These are phyloP conservation scores for Fusarium clavum DNA, from an alignment of 2,329 filamentous ascomycete species.

Conservation along the genomic window DNA sequence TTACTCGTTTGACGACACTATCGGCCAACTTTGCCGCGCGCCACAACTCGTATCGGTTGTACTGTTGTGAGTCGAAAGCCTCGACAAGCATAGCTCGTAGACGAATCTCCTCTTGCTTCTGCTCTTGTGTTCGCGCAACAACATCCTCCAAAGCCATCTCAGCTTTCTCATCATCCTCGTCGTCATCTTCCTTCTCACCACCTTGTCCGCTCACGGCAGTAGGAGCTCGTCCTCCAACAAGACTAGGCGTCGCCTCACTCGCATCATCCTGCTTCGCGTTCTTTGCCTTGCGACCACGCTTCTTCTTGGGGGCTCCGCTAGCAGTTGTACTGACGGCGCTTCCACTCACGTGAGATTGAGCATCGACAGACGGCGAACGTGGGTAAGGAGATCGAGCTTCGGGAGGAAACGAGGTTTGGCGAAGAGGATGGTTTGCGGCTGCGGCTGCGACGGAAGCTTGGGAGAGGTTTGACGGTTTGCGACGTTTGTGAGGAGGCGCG, in stretches of 20 bases:
- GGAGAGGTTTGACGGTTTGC: constrained; percentile 76
- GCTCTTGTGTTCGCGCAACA: constrained; percentile 72
- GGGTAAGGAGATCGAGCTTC: constrained; percentile 66
- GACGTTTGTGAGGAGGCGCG: constrained; percentile 69
- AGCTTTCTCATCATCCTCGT: constrained; percentile 67
- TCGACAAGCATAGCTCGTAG: constrained; percentile 71
- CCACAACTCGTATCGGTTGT: constrained; percentile 77
- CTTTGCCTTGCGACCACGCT: constrained; percentile 72
- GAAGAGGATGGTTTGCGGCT: constrained; percentile 72
- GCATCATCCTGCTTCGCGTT: constrained; percentile 59
- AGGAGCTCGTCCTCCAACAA: constrained; percentile 56
- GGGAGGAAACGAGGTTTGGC: constrained; percentile 84
- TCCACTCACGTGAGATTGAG: constrained; percentile 69
- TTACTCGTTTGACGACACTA: constrained; percentile 74
- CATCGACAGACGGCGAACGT: constrained; percentile 75
- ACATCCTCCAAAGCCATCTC: constrained; percentile 69
- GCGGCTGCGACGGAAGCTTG: constrained; percentile 62
- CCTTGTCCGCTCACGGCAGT: constrained; percentile 60
- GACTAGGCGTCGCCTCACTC: constrained; percentile 58
- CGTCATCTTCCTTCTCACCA: constrained; percentile 62
- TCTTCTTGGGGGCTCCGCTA: constrained; percentile 63
- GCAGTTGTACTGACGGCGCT: constrained; percentile 64
- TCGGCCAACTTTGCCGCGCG: constrained; percentile 75
- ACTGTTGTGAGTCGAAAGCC: constrained; percentile 74
- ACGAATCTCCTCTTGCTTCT: constrained; percentile 71